Conservation (phyloP, 257 asterid genomes). For the Jacaranda copaia region DNA sequence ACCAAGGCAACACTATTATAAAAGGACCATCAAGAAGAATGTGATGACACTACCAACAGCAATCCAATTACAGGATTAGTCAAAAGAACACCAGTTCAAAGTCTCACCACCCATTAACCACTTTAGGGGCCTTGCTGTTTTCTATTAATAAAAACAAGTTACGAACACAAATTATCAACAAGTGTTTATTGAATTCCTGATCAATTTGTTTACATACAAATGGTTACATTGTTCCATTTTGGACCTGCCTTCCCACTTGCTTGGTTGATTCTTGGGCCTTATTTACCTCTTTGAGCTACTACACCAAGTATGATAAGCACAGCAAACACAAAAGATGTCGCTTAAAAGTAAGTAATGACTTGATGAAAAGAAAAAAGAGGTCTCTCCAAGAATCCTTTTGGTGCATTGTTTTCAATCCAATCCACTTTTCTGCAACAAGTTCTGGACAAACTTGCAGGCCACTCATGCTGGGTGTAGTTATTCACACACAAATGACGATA, state of each 20-base stretch:
- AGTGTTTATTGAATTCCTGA: neutral
- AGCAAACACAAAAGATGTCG: neutral
- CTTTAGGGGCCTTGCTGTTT: neutral
- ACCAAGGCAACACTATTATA: neutral
- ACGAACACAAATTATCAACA: neutral
- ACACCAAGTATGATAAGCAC: conserved; percentile 16
- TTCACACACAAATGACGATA: neutral
- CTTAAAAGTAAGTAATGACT: neutral
- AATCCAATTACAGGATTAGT: neutral
- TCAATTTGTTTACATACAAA: neutral
- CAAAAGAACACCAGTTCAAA: neutral
- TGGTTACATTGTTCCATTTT: neutral
- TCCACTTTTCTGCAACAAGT: conserved; percentile 15
- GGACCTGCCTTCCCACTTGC: neutral
- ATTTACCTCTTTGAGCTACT: neutral
- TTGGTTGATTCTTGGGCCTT: neutral
- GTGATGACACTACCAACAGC: neutral
- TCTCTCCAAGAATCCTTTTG: neutral
- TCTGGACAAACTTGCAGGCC: conserved; percentile 5
- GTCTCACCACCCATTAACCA: neutral
- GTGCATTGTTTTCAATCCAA: conserved; percentile 1
- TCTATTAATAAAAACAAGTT: neutral
- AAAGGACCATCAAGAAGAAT: neutral
- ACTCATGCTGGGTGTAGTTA: neutral
- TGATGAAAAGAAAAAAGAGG: neutral